Conservation (phyloP, 495 filamentous ascomycete species). For the Neurospora tetraspora region DNA sequence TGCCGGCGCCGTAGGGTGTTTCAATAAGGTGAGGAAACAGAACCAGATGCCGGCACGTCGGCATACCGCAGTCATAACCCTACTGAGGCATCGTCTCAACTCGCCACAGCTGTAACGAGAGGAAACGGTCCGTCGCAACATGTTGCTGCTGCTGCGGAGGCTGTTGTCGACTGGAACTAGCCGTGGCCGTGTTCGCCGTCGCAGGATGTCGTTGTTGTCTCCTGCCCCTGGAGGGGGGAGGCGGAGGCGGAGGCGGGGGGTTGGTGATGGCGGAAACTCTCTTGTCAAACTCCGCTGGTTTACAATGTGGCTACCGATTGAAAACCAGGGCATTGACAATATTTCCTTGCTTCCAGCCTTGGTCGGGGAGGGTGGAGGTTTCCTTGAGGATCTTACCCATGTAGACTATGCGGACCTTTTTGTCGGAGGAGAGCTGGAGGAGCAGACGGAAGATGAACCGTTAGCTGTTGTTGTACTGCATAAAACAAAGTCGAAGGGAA, state of each 20-base stretch:
- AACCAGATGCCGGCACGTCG: background rate
- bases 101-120: background rate
- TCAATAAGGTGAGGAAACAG: background rate
- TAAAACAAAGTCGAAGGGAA: too few species aligned
- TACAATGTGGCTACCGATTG: conserved; percentile 25
- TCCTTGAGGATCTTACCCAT: conserved; percentile 72
- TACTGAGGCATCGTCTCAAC: background rate
- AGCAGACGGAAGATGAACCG: background rate
- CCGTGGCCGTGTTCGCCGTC: background rate
- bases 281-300: conserved; percentile 2
- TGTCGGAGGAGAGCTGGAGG: conserved; percentile 36
- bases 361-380: conserved; percentile 45
- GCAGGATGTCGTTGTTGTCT: background rate
- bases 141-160: background rate
- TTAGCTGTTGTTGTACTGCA: conserved; percentile 7
- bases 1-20: background rate
- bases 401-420: conserved; percentile 60
- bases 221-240: background rate
- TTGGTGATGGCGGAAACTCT: background rate
- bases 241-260: background rate
- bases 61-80: background rate
- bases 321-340: conserved; percentile 75
- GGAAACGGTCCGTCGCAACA: background rate
- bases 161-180: background rate
- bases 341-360: conserved; percentile 69